phyloP scores from a whole-genome alignment of 2,329 filamentous ascomycete species.

The Diaporthe sp. region DNA sequence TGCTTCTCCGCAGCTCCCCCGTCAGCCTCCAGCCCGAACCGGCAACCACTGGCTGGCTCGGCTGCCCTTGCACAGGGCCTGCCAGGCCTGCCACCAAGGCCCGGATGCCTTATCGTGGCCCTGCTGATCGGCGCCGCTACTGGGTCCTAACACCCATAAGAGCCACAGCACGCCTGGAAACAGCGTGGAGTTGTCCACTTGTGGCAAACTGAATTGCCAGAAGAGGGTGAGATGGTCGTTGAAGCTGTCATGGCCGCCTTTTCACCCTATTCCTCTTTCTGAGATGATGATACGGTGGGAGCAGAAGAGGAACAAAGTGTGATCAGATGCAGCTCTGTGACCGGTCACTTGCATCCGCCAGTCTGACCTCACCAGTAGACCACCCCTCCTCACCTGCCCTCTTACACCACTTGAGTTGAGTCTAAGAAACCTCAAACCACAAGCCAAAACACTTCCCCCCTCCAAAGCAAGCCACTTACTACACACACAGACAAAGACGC shows the following conservation, averaged over 20 bases:
- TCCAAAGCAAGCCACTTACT: not conserved
- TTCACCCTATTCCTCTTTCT: not conserved
- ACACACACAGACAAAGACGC: not conserved
- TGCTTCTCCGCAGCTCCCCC: conserved; percentile 17
- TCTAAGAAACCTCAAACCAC: not conserved
- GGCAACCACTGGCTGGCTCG: not conserved
- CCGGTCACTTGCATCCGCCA: not conserved
- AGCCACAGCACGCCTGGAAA: not conserved
- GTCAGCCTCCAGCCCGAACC: conserved; percentile 4
- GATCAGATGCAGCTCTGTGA: not conserved
- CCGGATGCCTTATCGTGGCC: conserved; percentile 5
- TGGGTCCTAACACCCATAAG: not conserved
- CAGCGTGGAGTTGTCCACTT: not conserved
- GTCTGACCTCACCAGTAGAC: not conserved
- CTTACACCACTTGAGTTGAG: not conserved
- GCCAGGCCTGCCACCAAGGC: not conserved
- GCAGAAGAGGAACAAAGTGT: not conserved
- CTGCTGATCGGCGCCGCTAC: conserved; percentile 17
- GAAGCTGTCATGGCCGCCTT: not conserved
- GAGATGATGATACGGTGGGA: not conserved
- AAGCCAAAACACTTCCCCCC: not conserved
- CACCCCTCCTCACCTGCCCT: not conserved
- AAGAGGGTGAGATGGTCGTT: not conserved
- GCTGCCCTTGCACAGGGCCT: not conserved
- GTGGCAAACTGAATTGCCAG: not conserved